Base-by-base conservation (phyloP, 139 green algal species). In the Chlamydomonas sp. region DNA sequence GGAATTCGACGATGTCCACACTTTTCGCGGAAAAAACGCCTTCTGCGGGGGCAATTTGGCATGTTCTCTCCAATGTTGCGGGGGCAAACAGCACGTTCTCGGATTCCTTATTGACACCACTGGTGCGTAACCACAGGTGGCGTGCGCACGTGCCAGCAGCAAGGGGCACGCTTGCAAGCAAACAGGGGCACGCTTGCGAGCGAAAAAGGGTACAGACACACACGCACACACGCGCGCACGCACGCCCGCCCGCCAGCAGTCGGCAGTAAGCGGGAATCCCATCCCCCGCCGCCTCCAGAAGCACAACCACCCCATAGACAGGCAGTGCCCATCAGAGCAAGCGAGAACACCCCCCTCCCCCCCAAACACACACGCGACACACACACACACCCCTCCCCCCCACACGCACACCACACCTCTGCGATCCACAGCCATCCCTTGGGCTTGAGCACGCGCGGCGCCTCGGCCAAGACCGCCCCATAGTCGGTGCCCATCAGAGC, bases 401-500 rank as follows among this genome's bases (percentile, higher is more conserved):
- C n/a, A n/a, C n/a, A n/a, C 48, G 29, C 36, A 31, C 35, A 49
- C n/a, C 73, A 3, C 64, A 98, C 92, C 84, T 98, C 92, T 3
- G 91, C 91, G 22, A 98, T 90, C 91, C 91, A 97, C 10, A 98
- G 79, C 73, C 71, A 83, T 35, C 92, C 91, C 1, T 65, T 76
- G 3, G 63, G 64, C 70, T 77, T 84, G 6, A 97, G 81, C 43
- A 97, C 84, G 1, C 94, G 76, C 1, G 69, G 57, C 5, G 94
- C 94, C 79, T 99, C 94, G 33, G 68, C 30, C 33, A 98, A 62
- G 71, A 91, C 95, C 1, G 34, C 26, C 1, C 68, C 72, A 58
- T 98, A 98, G 76, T 98, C 90, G 20, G 83, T 95, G 39, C 72
- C 72, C 94, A 99, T 99, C 26, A 99, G 81, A 1, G 90, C 87